Base-by-base conservation (phyloP, 1,284 basidiomycete genomes). In the Agaricales sp. region DNA sequence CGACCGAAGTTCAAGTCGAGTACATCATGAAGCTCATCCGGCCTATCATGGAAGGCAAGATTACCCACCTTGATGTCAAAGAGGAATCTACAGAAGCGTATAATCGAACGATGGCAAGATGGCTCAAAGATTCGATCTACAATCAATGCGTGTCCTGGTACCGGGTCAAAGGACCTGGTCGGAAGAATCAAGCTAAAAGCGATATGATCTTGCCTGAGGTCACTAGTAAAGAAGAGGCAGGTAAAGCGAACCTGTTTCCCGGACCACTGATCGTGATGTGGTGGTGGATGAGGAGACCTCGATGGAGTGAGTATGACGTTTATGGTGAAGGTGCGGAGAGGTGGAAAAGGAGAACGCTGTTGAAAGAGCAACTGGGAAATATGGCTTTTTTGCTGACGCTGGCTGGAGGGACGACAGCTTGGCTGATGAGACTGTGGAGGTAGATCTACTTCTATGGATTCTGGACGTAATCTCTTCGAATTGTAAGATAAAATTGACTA, bases 111-210 rank as follows among this genome's bases (percentile, higher is more conserved):
- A 58, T 76, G 25, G 69, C 73, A 50, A 47, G 52, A 13, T 59
- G 63, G 6, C 60, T 74, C 13, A 47, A 61, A 0, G 51, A 57
- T 8, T 67, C 71, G 18, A 66, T 71, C 3, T 73, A 64, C 51
- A 55, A 61, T 6, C 52, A 61, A 16, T 74, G 71, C 54, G 45
- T 51, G 11, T 71, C 69, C n/a, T 72, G 67, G 65, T 73, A 71
- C 53, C 63, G 67, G 14, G 55, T 41, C 19, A 6, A 18, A 20
- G 6, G 19, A 8, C 39, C 39, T 8, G 39, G 39, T 4, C 16
- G 18, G 19, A 8, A 20, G 13, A 16, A 6, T 35, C 30, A 8
- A 11, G 11, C 30, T n/a, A 53, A 22, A 61, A 56, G 3, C 54
- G 60, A 2, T 51, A 52, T 12, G 68, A 65, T 12, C n/a, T n/a